Evolutionary conservation across 371 early-diverging fungal genomes (phyloP), one percentile per base, ranked within the genome.

Genomic region (Amoeboaphelidium protococcarum): DNA sequence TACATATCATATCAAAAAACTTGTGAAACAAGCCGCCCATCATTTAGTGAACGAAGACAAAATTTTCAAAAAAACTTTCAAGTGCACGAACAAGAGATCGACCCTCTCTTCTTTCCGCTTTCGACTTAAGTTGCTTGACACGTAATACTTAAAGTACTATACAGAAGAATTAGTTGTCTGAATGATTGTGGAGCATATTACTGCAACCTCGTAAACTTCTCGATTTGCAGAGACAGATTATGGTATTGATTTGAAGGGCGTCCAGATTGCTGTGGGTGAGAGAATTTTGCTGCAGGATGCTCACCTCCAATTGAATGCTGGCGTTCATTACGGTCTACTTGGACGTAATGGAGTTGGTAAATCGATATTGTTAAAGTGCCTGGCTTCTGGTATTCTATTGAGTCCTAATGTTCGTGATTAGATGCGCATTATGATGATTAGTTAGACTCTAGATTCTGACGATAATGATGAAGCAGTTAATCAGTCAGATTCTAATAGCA

Each of bases 271-370:
- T 12, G 42, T 42, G 21, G 42, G 22, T 19, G 4, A 42, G 13
- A 42, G 21, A 6, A 19, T 4, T 22, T 21, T 50, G 12, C 20
- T 50, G 23, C 20, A 3, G 2, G 41, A 50, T 26, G 45, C 41
- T n/a, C 4, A 31, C n/a, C 25, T 50, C 3, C 21, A 40, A 23
- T 19, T 50, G 10, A 12, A 26, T 20, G 13, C 4, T 40, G 27
- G 24, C 4, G 13, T 40, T 25, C 20, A 23, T 25, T 46, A 41
- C 25, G 50, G 46, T 2, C 49, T 67, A 41, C 40, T 58, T n/a
- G 67, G 67, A 26, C 46, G 46, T 13, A 67, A 63, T 47, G 67
- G 67, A n/a, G 25, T 50, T n/a, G 67, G 67, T 26, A 67, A 66
- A 49, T 52, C 58, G n/a, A 62, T 25, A 10, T 45, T 45, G 21